phyloP scores from a whole-genome alignment of 257 asterid genomes.

The Gentiana straminea region DNA sequence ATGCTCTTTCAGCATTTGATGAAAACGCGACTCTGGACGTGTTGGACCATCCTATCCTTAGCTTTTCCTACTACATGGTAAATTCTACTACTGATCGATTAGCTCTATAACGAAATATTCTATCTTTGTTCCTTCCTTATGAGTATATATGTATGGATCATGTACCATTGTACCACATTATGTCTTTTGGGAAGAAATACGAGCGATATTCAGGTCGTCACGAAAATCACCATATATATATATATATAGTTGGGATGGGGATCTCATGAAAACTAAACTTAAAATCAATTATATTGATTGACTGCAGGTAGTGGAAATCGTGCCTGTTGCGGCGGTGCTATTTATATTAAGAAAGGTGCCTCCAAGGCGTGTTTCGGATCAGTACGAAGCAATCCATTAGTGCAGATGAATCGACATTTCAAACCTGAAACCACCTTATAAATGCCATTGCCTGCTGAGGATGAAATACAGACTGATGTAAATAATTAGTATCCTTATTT shows the following conservation, averaged over 20 bases:
- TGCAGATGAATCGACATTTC: not conserved
- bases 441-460: too few species aligned
- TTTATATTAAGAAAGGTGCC: constrained; percentile 69
- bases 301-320: constrained; percentile 65
- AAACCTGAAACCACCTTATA: not conserved
- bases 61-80: constrained; percentile 28
- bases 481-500: too few species aligned
- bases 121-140: not conserved
- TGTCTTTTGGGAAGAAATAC: not conserved
- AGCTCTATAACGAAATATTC: too few species aligned
- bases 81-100: not conserved
- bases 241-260: not conserved
- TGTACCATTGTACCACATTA: not conserved
- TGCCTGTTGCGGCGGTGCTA: constrained; percentile 62
- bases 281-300: not conserved
- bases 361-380: constrained; percentile 51
- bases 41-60: constrained; percentile 24
- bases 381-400: constrained; percentile 49
- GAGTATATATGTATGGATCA: too few species aligned
- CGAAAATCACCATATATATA: too few species aligned
- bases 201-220: too few species aligned
- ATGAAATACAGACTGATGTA: too few species aligned
- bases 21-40: constrained; percentile 20
- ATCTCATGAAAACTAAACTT: not conserved
- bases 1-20: constrained; percentile 25